phyloP scores from a whole-genome alignment of 2,329 filamentous ascomycete species.

The Dothistroma septosporum region DNA sequence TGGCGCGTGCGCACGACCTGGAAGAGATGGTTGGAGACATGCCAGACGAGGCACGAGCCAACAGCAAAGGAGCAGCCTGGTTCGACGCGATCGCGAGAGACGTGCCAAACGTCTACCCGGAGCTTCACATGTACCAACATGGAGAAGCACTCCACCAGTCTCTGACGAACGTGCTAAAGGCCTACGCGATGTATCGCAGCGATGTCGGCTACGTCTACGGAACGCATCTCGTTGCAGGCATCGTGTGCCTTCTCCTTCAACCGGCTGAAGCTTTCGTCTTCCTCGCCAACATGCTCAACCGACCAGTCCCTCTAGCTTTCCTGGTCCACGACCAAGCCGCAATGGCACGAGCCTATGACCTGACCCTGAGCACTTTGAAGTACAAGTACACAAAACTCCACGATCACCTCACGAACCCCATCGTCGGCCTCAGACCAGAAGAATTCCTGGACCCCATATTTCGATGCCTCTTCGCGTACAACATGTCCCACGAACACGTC shows the following conservation, averaged over 20 bases:
- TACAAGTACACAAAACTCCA: conserved; percentile 63
- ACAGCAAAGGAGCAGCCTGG: conserved; percentile 56
- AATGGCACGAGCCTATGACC: conserved; percentile 64
- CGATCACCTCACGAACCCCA: conserved; percentile 54
- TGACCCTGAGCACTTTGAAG: conserved; percentile 63
- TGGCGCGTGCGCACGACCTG: conserved; percentile 61
- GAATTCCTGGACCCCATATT: conserved; percentile 35
- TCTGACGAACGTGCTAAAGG: conserved; percentile 68
- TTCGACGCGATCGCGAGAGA: conserved; percentile 62
- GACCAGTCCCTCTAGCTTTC: conserved; percentile 70
- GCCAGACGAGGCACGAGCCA: conserved; percentile 41
- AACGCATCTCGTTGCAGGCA: conserved; percentile 68
- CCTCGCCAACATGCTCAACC: conserved; percentile 73
- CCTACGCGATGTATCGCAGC: conserved; percentile 76
- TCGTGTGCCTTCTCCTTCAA: conserved; percentile 67
- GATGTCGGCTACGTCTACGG: conserved; percentile 75
- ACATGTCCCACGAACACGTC: conserved; percentile 44
- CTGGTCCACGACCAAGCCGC: conserved; percentile 66
- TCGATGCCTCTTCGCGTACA: conserved; percentile 33
- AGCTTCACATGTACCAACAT: conserved; percentile 64
- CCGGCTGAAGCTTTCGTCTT: conserved; percentile 64
- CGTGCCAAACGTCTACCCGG: conserved; percentile 63
- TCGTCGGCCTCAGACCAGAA: conserved; percentile 34
- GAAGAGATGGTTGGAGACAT: conserved; percentile 53
- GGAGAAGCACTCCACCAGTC: conserved; percentile 64